Evolutionary conservation across 2,329 filamentous ascomycete genomes (phyloP).

Genomic region (Diaporthe vexans): DNA sequence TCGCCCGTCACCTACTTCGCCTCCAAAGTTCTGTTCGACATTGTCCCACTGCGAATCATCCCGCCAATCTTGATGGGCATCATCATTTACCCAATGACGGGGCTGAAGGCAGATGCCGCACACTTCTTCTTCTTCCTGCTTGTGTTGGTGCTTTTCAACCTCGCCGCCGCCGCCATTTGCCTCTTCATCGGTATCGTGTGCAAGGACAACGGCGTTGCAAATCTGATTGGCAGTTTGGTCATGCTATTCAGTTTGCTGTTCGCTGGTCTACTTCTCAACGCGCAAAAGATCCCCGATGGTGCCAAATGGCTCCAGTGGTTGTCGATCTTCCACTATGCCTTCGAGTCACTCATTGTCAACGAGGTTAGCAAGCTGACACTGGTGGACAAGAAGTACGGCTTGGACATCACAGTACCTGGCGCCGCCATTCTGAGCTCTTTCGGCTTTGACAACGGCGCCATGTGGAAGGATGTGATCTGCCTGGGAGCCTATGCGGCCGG

Average conservation of each 20-base stretch:
- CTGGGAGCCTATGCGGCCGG: conserved; percentile 84
- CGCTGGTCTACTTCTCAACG: conserved; percentile 93
- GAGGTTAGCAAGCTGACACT: conserved; percentile 92
- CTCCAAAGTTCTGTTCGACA: conserved; percentile 98
- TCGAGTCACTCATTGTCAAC: conserved; percentile 96
- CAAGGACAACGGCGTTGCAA: conserved; percentile 91
- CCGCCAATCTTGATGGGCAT: conserved; percentile 95
- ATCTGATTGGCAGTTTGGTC: conserved; percentile 91
- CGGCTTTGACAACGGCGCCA: conserved; percentile 88
- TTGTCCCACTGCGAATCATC: conserved; percentile 92
- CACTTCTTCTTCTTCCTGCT: conserved; percentile 94
- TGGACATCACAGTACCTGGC: conserved; percentile 96
- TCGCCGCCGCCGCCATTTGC: conserved; percentile 93
- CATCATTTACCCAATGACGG: conserved; percentile 98
- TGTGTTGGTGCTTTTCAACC: conserved; percentile 94
- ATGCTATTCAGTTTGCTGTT: conserved; percentile 98
- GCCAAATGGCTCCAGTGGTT: conserved; percentile 92
- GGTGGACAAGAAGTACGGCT: conserved; percentile 93
- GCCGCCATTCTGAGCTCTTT: conserved; percentile 95
- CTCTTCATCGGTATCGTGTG: conserved; percentile 97
- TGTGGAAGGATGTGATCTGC: conserved; percentile 88
- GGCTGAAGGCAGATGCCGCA: conserved; percentile 82
- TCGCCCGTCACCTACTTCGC: conserved; percentile 93
- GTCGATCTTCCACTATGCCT: conserved; percentile 98
- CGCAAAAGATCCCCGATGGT: conserved; percentile 88